Evolutionary conservation across 2,329 filamentous ascomycete species (phyloP).

Genomic region (Pseudogymnoascus pannorum): DNA sequence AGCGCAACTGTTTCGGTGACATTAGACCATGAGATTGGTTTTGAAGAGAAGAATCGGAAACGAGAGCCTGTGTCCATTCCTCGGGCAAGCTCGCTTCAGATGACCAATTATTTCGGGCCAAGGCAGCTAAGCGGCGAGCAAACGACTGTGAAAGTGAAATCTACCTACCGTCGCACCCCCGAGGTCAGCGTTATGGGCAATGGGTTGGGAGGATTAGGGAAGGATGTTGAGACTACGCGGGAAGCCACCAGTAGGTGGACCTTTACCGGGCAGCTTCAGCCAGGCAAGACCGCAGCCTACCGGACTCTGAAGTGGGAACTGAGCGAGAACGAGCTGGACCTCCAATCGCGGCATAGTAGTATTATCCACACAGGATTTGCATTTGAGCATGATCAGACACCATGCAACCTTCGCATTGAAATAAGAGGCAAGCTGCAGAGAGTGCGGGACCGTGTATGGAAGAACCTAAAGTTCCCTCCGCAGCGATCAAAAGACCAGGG

Average conservation of each 20-base stretch:
- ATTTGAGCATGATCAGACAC: not conserved
- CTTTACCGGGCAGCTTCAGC: not conserved
- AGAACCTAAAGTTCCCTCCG: not conserved
- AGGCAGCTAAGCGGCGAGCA: conserved; percentile 16
- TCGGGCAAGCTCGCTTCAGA: conserved; percentile 8
- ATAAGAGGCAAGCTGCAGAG: not conserved
- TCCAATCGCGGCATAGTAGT: conserved; percentile 7
- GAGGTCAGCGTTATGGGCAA: conserved; percentile 15
- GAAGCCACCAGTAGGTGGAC: not conserved
- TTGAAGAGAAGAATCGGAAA: not conserved
- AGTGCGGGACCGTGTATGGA: not conserved
- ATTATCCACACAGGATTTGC: conserved; percentile 8
- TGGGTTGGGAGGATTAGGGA: conserved; percentile 16
- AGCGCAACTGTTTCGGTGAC: conserved; percentile 15
- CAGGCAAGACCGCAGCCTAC: not conserved
- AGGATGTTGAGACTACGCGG: not conserved
- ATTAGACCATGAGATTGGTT: not conserved
- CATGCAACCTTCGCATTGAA: not conserved
- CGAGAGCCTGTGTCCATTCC: not conserved
- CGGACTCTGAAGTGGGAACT: conserved; percentile 12
- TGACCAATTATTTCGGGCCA: conserved; percentile 20
- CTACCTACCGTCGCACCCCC: conserved; percentile 14
- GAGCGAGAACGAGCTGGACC: conserved; percentile 11
- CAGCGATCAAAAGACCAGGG: not conserved
- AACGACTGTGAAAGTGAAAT: conserved; percentile 13